phyloP scores from a whole-genome alignment of 768 basidiomycete genomes.

The Suillus hirtellus region DNA sequence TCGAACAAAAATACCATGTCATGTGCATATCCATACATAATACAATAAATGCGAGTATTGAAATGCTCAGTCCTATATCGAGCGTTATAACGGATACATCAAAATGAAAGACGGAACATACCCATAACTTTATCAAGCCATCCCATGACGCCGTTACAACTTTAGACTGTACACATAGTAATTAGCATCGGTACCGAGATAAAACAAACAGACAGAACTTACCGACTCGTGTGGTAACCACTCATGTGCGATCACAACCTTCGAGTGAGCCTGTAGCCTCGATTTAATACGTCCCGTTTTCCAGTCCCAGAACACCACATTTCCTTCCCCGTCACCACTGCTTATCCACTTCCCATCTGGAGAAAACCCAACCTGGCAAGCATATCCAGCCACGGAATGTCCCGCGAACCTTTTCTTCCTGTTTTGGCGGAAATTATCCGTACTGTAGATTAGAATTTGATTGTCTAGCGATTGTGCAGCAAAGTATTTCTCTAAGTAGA shows the following conservation, averaged over 20 bases:
- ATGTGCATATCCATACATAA: neutral
- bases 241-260: constrained; percentile 97
- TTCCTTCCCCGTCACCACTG: constrained; percentile 93
- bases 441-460: constrained; percentile 95
- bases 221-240: constrained; percentile 98
- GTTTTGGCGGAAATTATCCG: constrained; percentile 98
- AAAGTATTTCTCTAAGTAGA: constrained; percentile 84
- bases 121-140: constrained; percentile 97
- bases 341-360: constrained; percentile 99
- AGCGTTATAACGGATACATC: constrained; percentile 8
- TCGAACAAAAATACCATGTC: neutral
- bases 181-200: constrained; percentile 14
- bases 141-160: constrained; percentile 98
- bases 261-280: constrained; percentile 82
- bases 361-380: constrained; percentile 95
- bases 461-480: constrained; percentile 98
- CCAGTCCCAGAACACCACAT: constrained; percentile 99
- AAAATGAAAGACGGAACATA: constrained; percentile 38
- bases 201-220: constrained; percentile 35
- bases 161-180: constrained; percentile 67
- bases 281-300: constrained; percentile 97
- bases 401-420: constrained; percentile 98
- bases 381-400: constrained; percentile 95
- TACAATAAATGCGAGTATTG: neutral
- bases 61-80: constrained; percentile 32